Base-by-base conservation (phyloP, 345 rosid species). In the Luvunga scandens region DNA sequence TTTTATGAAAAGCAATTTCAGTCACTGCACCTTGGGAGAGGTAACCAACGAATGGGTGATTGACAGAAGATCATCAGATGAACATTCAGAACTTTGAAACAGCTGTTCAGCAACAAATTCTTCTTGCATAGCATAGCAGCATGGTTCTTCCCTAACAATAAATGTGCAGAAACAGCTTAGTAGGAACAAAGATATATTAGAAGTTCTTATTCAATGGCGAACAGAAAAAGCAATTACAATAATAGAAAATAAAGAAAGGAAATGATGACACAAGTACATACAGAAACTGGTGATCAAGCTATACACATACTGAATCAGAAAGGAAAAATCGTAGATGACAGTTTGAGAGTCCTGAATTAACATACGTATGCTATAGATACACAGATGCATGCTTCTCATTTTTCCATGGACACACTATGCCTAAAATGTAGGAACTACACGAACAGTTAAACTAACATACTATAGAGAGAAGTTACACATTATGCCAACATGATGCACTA, bases 51-150 rank as follows among this genome's bases (percentile, higher is more conserved):
- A 92, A 80, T 86, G 83, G 2, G 84, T 77, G n/a, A 88, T 84
- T 89, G 89, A 81, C 75, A 92, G 85, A 84, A 96, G 97, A 86
- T 89, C 91, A 72, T 89, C 94, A 27, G 88, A 83, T 76, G 90
- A 86, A 83, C 84, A 85, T 81, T 89, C 91, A 60, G 92, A 85
- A 86, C 87, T 88, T 80, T 91, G 92, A 88, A 90, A 96, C 57
- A 96, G 84, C 81, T 90, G 95, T 74, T 96, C 99, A 64, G 97
- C 92, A 71, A 94, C 88, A 84, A 91, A 91, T 61, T 90, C 92
- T 78, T 94, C 98, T 78, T 90, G 99, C 83, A 90, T 78, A 80
- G 90, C 85, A 88, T 91, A 94, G 81, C 85, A 90, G 64, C 71
- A 77, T 55, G 86, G 82, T 79, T 88, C 94, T 81, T 96, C 90